phyloP scores from a whole-genome alignment of 2,329 filamentous ascomycete genomes.

The Epichloe bromicola region DNA sequence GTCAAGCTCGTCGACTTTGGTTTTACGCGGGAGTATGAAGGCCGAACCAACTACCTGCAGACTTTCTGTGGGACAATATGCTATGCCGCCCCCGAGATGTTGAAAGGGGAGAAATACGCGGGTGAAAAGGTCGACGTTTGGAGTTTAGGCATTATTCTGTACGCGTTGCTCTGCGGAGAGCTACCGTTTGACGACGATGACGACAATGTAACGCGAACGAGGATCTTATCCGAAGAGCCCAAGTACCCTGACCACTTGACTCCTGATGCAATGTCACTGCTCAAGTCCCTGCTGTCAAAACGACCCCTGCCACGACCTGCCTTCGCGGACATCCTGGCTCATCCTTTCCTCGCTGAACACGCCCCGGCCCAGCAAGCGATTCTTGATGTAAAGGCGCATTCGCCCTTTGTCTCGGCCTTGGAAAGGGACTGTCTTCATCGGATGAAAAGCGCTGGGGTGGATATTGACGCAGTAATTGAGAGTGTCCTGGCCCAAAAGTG shows the following conservation, averaged over 20 bases:
- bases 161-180: conserved; percentile 70
- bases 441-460: conserved; percentile 86
- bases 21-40: conserved; percentile 94
- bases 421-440: conserved; percentile 87
- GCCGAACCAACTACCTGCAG: conserved; percentile 84
- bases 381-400: conserved; percentile 64
- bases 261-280: conserved; percentile 61
- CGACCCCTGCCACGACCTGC: conserved; percentile 71
- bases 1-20: conserved; percentile 98
- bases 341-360: conserved; percentile 79
- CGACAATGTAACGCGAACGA: conserved; percentile 71
- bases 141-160: conserved; percentile 77
- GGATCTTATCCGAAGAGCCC: conserved; percentile 76
- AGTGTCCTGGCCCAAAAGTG: conserved; percentile 84
- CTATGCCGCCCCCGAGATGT: conserved; percentile 96
- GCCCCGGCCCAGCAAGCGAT: conserved; percentile 83
- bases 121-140: conserved; percentile 97
- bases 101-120: conserved; percentile 95
- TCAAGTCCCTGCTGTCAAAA: conserved; percentile 77
- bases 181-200: conserved; percentile 95
- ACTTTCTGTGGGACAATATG: conserved; percentile 97
- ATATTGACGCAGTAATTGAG: conserved; percentile 89
- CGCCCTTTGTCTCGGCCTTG: conserved; percentile 71
- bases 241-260: conserved; percentile 72
- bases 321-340: conserved; percentile 71